Base-by-base conservation (phyloP, 495 filamentous ascomycete species). In the Xylaria palmicola region DNA sequence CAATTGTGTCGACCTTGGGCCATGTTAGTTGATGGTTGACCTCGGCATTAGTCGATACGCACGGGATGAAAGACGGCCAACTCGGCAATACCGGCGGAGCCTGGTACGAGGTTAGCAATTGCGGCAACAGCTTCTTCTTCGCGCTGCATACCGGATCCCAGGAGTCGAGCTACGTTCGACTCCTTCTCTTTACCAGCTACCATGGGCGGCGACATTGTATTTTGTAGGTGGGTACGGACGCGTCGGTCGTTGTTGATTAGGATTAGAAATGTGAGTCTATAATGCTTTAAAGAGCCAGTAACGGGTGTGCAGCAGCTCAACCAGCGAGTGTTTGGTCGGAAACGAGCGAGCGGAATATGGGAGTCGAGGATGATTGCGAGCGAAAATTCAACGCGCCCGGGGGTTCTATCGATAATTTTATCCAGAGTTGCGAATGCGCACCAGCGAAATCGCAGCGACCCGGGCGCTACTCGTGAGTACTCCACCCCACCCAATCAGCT, bases 21-120 rank as follows among this genome's bases (percentile, higher is more conserved):
- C 40, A 45, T 32, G 57, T 73, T 59, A 74, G 73, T 68, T 50
- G 68, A 53, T 41, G 58, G 62, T 58, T 57, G 56, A 56, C 64
- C 43, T 52, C 60, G 40, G 41, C 36, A 52, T 17, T 51, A 66
- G 60, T 61, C 62, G 51, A 45, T 51, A 72, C 87, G 67, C 83
- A 94, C 92, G 58, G 93, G 93, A 75, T 98, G 93, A 81, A 99
- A 99, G 73, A 99, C 86, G 71, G 93, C 85, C 68, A 99, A 81
- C 77, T 99, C 94, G 64, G 95, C 88, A 77, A 99, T 95, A 80
- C 94, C 94, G 64, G 94, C 92, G 72, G 85, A 90, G 65, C 91
- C 94, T 98, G 40, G 19, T 15, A 34, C 13, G 19, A 52, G 2
- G 20, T 52, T 60, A 60, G 47, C 32, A 26, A 19, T 17, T 9